Evolutionary conservation across 129 eudicot species (phyloP), one percentile per base, ranked within the genome.

Genomic region (Saposhnikovia divaricata): DNA sequence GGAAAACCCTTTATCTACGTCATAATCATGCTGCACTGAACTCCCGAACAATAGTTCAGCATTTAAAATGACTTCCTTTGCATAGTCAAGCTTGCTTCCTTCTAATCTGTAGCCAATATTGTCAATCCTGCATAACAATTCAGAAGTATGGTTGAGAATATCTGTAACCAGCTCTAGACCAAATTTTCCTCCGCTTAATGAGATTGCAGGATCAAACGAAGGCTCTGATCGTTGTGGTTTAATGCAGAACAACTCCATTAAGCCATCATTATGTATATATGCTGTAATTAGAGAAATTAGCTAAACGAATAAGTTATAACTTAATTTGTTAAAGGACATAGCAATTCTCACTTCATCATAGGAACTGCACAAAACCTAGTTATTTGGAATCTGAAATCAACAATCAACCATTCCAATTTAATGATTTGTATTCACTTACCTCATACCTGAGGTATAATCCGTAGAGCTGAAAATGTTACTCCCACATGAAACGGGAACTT

Each of bases 401-500:
- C n/a, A 69, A 5, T 14, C 40, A 69, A 34, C 37, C 37, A 34
- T 68, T 34, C 19, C 39, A 31, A 13, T 42, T 63, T 25, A 63
- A n/a, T 68, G 72, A 68, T 27, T 31, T 68, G 40, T 34, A 37
- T 59, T 38, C 55, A 19, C 78, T 81, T 81, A 93, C 98, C 89
- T 86, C 78, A 79, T 81, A 93, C 98, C 89, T 86, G 89, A 84
- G 87, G 82, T 83, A 81, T 90, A 91, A 68, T 88, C 91, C 15
- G 81, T 51, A 76, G 90, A 90, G 87, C 93, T 92, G 77, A 94
- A 92, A 47, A 79, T 48, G 75, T 90, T 84, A 81, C 97, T 95
- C 77, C 89, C 97, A 75, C 85, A 86, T 80, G 93, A 92, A 83
- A 95, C 85, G 31, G 86, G 86, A 83, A 91, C 88, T 82, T 90